Evolutionary conservation across 208 protist genomes (phyloP).

Genomic region (Wallacemonas sp.): DNA sequence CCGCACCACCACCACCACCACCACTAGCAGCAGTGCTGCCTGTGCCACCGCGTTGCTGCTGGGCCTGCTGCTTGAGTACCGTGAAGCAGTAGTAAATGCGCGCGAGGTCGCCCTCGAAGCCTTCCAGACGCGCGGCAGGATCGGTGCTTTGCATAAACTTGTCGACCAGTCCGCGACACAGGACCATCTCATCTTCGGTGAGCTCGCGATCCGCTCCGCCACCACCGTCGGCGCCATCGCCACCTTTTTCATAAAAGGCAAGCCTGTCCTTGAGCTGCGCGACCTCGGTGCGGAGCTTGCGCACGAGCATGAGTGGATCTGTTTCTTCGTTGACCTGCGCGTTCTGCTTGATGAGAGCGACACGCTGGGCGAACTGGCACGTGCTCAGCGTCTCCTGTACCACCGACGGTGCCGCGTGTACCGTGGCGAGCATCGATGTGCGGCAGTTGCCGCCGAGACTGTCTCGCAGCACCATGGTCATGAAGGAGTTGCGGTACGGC

Average conservation of each 20-base stretch:
- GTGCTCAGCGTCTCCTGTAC: slow-evolving; percentile 90
- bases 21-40: background rate
- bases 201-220: slow-evolving; percentile 54
- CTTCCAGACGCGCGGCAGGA: slow-evolving; percentile 51
- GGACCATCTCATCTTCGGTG: slow-evolving; percentile 62
- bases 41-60: background rate
- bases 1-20: slow-evolving; percentile 9
- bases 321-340: slow-evolving; percentile 90
- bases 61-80: slow-evolving; percentile 56
- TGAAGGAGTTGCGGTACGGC: slow-evolving; percentile 94
- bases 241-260: slow-evolving; percentile 62
- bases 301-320: slow-evolving; percentile 89
- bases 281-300: slow-evolving; percentile 86
- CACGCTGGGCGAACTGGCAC: slow-evolving; percentile 88
- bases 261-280: slow-evolving; percentile 88
- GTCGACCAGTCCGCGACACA: slow-evolving; percentile 71
- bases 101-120: slow-evolving; percentile 80
- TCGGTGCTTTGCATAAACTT: slow-evolving; percentile 54
- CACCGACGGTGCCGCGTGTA: slow-evolving; percentile 54
- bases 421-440: slow-evolving; percentile 92
- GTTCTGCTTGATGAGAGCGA: slow-evolving; percentile 87
- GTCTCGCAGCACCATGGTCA: slow-evolving; percentile 94
- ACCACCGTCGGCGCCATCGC: slow-evolving; percentile 5
- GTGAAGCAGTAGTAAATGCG: slow-evolving; percentile 90
- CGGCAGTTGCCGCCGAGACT: slow-evolving; percentile 96